Conservation (phyloP, 179 eudicot genomes). For the Silene vulgaris region DNA sequence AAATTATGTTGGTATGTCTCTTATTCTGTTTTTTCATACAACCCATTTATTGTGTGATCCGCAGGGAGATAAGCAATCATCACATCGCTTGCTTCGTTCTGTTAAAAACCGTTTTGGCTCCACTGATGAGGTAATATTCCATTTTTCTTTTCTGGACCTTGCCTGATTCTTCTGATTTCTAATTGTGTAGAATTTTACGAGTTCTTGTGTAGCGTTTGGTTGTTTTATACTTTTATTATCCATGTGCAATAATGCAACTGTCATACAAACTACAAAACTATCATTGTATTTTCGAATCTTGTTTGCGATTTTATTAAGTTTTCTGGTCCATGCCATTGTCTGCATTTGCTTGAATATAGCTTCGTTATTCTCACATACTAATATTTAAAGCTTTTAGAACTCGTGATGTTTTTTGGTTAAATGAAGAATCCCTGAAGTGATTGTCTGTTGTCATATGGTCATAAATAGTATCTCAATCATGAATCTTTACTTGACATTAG, state of each 20-base stretch:
- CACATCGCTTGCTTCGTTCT: conserved; percentile 89
- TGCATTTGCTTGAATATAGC: not conserved
- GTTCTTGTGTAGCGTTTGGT: not conserved
- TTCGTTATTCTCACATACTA: not conserved
- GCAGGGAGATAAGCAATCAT: conserved; percentile 89
- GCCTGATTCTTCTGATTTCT: conserved; percentile 4
- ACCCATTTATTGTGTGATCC: conserved; percentile 2
- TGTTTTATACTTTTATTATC: not conserved
- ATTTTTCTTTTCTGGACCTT: not conserved
- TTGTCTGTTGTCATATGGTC: not conserved
- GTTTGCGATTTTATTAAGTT: not conserved
- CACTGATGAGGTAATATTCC: conserved; percentile 76
- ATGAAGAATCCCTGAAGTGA: conserved; percentile 8
- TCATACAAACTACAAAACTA: not conserved
- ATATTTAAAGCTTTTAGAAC: not conserved
- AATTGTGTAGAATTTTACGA: not conserved
- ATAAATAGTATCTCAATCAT: not conserved
- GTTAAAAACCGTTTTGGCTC: conserved; percentile 97
- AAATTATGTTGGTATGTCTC: not conserved
- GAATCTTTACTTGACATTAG: not conserved
- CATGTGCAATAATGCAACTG: not conserved
- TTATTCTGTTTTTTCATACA: not conserved
- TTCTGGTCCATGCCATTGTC: conserved; percentile 9
- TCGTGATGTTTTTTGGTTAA: not conserved
- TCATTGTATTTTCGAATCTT: conserved; percentile 4